Evolutionary conservation across 495 filamentous ascomycete species (phyloP), one percentile per base, ranked within the genome.

Genomic region (Aspergillus biplanus): DNA sequence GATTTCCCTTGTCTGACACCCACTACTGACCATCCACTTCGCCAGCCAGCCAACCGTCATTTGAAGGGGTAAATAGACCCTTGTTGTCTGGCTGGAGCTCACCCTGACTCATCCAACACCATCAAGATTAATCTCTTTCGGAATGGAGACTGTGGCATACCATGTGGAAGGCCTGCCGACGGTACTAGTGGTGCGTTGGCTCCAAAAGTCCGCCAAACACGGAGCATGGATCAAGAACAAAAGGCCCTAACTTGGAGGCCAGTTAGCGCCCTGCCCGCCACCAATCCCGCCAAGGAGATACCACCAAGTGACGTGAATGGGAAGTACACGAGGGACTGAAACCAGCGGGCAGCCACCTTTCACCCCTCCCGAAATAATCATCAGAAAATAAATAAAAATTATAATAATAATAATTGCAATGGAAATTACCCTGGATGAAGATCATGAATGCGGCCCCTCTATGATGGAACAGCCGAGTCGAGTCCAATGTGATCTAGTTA

Each of bases 131-230:
- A 42, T 52, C 21, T 44, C 48, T 18, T 52, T 60, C 50, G 49
- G 11, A 32, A 66, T 61, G 60, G 64, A 56, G 49, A 48, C 49
- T 27, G 35, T 58, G 64, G 59, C 48, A 62, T 59, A 68, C 67
- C 67, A 69, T 65, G 67, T 70, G 67, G 69, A 60, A 72, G 52
- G 55, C 33, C 54, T 67, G 63, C 67, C 64, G 65, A 62, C 53
- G 56, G 57, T 55, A 55, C 65, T 67, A 67, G 70, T 67, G 54
- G 62, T 64, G 62, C 63, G 59, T 67, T 72, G 67, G 65, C 70
- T 67, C 62, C 65, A 63, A 61, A 44, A 66, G 67, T 63, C 70
- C 61, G 66, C 70, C 63, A 65, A 65, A 69, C 65, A 67, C 62
- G 58, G 63, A 64, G 60, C 53, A 56, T 62, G 58, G 57, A 70